Percentiles rank a stretch among this genome's conserved stretches.
Conservation (phyloP, 2,329 filamentous ascomycete species). For the Alternaria brassicicola region DNA sequence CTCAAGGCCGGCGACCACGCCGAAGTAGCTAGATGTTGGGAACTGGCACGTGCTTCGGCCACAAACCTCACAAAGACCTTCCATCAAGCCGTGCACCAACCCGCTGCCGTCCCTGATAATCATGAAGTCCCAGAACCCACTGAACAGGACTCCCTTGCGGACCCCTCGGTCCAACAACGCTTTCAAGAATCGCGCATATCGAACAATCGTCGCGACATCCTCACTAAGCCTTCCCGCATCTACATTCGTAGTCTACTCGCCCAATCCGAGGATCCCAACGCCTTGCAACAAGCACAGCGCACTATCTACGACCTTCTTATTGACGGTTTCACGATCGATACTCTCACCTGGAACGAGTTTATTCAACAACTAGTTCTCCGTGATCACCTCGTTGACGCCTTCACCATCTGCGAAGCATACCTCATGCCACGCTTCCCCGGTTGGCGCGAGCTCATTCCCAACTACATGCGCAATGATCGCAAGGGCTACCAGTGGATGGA, state of each 20-base stretch:
- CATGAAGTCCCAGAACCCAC: not conserved
- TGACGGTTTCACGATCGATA: slow-evolving; percentile 75
- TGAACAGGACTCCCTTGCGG: slow-evolving; percentile 21
- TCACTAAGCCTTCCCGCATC: slow-evolving; percentile 56
- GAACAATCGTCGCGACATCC: slow-evolving; percentile 53
- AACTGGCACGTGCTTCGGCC: slow-evolving; percentile 62
- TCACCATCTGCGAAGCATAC: slow-evolving; percentile 73
- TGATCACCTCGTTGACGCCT: slow-evolving; percentile 69
- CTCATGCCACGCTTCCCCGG: slow-evolving; percentile 82
- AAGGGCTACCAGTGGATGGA: slow-evolving; percentile 39
- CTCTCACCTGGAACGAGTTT: slow-evolving; percentile 80
- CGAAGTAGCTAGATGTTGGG: slow-evolving; percentile 71
- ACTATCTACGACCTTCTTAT: slow-evolving; percentile 61
- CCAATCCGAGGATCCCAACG: slow-evolving; percentile 41
- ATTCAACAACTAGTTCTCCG: slow-evolving; percentile 70
- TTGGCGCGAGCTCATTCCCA: slow-evolving; percentile 58
- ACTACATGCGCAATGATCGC: slow-evolving; percentile 29
- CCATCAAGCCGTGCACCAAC: slow-evolving; percentile 42
- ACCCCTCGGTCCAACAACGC: slow-evolving; percentile 25
- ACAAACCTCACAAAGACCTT: slow-evolving; percentile 49
- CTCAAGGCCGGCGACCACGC: slow-evolving; percentile 63
- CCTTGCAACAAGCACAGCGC: slow-evolving; percentile 37
- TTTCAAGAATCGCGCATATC: slow-evolving; percentile 34
- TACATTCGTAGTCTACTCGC: slow-evolving; percentile 62
- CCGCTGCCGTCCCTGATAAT: slow-evolving; percentile 23